phyloP scores from a whole-genome alignment of 371 early-diverging fungal species.

The Funneliformis caledonium region DNA sequence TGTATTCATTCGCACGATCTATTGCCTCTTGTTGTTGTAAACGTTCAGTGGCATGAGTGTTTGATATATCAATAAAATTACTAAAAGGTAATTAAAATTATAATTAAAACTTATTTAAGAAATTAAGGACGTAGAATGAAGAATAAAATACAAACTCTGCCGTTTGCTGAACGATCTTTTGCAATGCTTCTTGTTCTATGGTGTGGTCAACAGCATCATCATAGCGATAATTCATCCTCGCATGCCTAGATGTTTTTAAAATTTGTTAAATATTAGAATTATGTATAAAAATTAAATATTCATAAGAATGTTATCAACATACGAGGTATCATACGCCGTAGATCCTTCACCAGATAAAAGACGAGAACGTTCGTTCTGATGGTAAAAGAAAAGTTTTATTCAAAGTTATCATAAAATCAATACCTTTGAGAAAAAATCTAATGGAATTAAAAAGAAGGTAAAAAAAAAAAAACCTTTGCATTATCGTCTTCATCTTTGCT shows the following conservation, averaged over 20 bases:
- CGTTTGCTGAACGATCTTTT: constrained; percentile 53
- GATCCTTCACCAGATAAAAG: constrained; percentile 9
- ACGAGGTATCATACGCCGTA: neutral
- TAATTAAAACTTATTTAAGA: neutral
- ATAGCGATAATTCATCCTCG: constrained; percentile 45
- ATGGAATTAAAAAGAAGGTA: too few species aligned
- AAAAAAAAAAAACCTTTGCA: neutral
- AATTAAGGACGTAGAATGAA: neutral
- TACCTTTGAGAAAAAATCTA: neutral
- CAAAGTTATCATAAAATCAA: neutral
- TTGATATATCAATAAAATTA: constrained; percentile 57
- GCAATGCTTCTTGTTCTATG: constrained; percentile 56
- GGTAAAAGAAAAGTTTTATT: neutral
- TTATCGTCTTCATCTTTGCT: constrained; percentile 7
- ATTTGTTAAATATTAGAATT: neutral
- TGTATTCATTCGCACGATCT: constrained; percentile 55
- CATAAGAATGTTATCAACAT: neutral
- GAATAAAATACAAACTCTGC: constrained; percentile 47
- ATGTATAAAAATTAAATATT: neutral
- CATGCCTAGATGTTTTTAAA: neutral
- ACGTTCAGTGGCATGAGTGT: constrained; percentile 50
- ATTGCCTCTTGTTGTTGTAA: constrained; percentile 54
- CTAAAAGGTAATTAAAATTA: constrained; percentile 39
- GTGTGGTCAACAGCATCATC: constrained; percentile 51
- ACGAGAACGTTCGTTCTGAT: constrained; percentile 13